These are phyloP conservation scores for Candida sp. DNA, from an alignment of 1,139 yeast species.

Conservation along the genomic window DNA sequence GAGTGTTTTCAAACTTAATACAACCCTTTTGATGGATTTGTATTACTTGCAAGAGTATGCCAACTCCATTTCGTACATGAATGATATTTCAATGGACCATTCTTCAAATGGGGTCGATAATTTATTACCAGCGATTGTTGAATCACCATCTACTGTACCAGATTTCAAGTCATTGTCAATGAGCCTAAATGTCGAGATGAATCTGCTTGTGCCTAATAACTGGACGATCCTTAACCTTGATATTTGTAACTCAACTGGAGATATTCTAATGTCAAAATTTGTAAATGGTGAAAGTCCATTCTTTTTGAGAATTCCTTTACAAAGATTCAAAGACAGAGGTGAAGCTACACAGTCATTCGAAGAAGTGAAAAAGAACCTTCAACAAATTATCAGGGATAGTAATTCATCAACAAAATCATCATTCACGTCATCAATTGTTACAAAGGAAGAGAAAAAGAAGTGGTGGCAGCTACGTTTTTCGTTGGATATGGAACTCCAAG, in stretches of 20 bases:
- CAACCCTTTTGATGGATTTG: constrained; percentile 20
- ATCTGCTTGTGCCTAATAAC: constrained; percentile 32
- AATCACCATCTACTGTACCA: background rate
- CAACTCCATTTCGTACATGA: constrained; percentile 25
- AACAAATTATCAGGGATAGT: constrained; percentile 54
- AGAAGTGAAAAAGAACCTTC: constrained; percentile 43
- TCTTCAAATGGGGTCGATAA: constrained; percentile 9
- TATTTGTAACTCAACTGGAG: constrained; percentile 55
- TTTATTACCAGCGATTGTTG: constrained; percentile 8
- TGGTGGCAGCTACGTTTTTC: constrained; percentile 80
- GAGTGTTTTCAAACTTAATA: constrained; percentile 16
- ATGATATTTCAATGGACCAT: constrained; percentile 21
- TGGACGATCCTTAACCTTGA: constrained; percentile 69
- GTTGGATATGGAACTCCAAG: constrained; percentile 55
- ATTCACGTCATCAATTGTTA: constrained; percentile 47
- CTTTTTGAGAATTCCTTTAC: constrained; percentile 59
- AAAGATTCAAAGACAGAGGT: constrained; percentile 47
- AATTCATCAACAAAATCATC: constrained; percentile 55
- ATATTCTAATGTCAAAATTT: constrained; percentile 51
- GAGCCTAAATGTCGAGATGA: constrained; percentile 14
- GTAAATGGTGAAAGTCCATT: constrained; percentile 35
- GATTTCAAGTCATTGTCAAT: constrained; percentile 4
- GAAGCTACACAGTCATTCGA: constrained; percentile 37
- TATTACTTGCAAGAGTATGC: constrained; percentile 32
- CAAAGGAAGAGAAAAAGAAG: constrained; percentile 57